phyloP scores from a whole-genome alignment of 1,284 basidiomycete genomes.

The Sporisorium scitamineum region DNA sequence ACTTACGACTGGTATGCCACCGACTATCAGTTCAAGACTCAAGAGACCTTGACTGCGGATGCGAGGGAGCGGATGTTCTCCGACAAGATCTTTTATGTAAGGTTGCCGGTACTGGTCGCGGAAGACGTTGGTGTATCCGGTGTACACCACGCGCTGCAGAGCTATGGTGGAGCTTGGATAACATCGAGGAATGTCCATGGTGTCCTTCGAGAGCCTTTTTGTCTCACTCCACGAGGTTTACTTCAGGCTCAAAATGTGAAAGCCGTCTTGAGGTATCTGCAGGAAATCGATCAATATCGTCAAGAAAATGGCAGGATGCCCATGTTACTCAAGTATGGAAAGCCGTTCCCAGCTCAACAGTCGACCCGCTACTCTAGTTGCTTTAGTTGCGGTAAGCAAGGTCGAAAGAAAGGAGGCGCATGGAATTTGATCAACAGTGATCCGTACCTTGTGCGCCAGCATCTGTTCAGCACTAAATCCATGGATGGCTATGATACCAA shows the following conservation, averaged over 20 bases:
- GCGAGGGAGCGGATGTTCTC: not conserved
- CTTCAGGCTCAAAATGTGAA: not conserved
- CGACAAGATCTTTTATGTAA: not conserved
- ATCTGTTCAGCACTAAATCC: not conserved
- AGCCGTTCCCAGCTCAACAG: not conserved
- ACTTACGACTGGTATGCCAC: not conserved
- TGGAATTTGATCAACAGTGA: not conserved
- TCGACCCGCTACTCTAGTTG: not conserved
- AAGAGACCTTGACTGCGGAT: not conserved
- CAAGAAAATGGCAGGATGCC: not conserved
- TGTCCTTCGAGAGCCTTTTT: not conserved
- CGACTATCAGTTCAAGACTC: not conserved
- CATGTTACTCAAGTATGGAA: conserved; percentile 8
- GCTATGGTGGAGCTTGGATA: not conserved
- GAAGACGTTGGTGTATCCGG: not conserved
- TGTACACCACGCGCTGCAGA: not conserved
- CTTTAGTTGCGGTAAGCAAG: no score
- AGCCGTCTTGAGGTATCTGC: not conserved
- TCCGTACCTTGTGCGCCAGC: not conserved
- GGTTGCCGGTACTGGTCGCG: not conserved
- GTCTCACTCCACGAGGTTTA: not conserved
- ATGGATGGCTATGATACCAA: not conserved
- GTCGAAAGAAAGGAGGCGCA: not conserved
- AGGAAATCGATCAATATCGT: not conserved
- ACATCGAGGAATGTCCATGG: not conserved